These are phyloP conservation scores for Eleusine coracana DNA, from an alignment of 176 grass and related monocot species.

Conservation along the genomic window DNA sequence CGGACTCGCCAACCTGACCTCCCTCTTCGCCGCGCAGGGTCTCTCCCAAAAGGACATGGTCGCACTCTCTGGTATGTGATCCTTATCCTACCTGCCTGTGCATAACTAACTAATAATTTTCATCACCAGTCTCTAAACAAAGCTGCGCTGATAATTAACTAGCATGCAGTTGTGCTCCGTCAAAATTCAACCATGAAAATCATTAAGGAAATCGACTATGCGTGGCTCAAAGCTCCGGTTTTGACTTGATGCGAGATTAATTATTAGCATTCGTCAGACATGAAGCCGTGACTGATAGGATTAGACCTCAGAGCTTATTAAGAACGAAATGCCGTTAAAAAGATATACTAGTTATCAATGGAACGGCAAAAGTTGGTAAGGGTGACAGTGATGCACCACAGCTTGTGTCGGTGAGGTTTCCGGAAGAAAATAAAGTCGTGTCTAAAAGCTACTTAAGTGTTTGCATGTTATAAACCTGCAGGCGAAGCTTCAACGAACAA, in stretches of 20 bases:
- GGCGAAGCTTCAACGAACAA: neutral
- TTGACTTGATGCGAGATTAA: neutral
- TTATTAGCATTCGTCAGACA: neutral
- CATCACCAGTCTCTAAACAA: too few relatives aligned
- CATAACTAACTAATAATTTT: too few relatives aligned
- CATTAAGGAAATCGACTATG: too few relatives aligned
- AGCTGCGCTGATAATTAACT: too few relatives aligned
- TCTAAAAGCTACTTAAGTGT: neutral
- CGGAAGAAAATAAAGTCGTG: neutral
- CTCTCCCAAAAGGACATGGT: slow-evolving; percentile 67
- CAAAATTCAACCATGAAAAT: too few relatives aligned
- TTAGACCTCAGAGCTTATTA: neutral
- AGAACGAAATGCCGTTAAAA: neutral
- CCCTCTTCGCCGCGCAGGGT: slow-evolving; percentile 57
- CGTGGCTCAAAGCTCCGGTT: neutral
- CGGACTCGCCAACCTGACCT: slow-evolving; percentile 53
- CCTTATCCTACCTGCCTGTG: too few relatives aligned
- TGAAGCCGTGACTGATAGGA: neutral
- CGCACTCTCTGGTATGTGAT: slow-evolving; percentile 49
- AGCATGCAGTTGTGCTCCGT: too few relatives aligned
- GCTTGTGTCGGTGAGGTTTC: neutral
- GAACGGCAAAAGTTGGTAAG: neutral
- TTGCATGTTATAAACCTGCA: slow-evolving; percentile 11
- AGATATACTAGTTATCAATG: neutral
- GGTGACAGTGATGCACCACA: neutral